Evolutionary conservation across 2,329 filamentous ascomycete genomes (phyloP).

Genomic region (Colletotrichum eremochloae): DNA sequence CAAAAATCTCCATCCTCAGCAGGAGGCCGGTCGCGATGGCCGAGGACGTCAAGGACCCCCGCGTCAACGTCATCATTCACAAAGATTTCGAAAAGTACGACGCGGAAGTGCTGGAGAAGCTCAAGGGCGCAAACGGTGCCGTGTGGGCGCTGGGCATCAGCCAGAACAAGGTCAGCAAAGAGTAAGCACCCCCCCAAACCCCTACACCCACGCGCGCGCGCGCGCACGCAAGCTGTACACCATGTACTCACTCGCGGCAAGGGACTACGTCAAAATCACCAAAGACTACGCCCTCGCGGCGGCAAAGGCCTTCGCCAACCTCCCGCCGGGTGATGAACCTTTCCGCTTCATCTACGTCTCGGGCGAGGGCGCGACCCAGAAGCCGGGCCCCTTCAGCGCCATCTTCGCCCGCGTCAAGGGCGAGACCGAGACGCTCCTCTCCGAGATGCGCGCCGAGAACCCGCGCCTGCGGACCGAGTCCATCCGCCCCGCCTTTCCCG

Average conservation of each 20-base stretch:
- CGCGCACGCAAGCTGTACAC: too few species aligned
- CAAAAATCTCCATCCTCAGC: slow-evolving; percentile 76
- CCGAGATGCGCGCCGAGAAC: slow-evolving; percentile 61
- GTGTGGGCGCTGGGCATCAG: slow-evolving; percentile 82
- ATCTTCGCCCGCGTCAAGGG: slow-evolving; percentile 77
- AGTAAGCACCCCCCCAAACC: slow-evolving; percentile 58
- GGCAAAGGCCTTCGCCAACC: slow-evolving; percentile 68
- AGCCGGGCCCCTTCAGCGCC: slow-evolving; percentile 67
- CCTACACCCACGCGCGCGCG: background rate
- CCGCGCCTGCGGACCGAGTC: slow-evolving; percentile 66
- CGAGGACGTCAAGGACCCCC: slow-evolving; percentile 67
- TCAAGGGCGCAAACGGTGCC: slow-evolving; percentile 75
- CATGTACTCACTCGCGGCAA: slow-evolving; percentile 37
- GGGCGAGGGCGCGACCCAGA: slow-evolving; percentile 70
- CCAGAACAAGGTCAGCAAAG: slow-evolving; percentile 69
- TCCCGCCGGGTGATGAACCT: slow-evolving; percentile 60
- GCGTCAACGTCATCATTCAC: slow-evolving; percentile 76
- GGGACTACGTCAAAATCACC: slow-evolving; percentile 77
- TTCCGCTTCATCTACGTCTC: slow-evolving; percentile 82
- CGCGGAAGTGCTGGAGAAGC: slow-evolving; percentile 65
- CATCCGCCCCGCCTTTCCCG: slow-evolving; percentile 72
- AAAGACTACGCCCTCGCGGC: slow-evolving; percentile 74
- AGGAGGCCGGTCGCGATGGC: slow-evolving; percentile 74
- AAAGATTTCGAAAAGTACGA: slow-evolving; percentile 75
- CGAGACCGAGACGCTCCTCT: slow-evolving; percentile 70